Evolutionary conservation across 2,329 filamentous ascomycete species (phyloP).

Genomic region (Apiospora aurea): DNA sequence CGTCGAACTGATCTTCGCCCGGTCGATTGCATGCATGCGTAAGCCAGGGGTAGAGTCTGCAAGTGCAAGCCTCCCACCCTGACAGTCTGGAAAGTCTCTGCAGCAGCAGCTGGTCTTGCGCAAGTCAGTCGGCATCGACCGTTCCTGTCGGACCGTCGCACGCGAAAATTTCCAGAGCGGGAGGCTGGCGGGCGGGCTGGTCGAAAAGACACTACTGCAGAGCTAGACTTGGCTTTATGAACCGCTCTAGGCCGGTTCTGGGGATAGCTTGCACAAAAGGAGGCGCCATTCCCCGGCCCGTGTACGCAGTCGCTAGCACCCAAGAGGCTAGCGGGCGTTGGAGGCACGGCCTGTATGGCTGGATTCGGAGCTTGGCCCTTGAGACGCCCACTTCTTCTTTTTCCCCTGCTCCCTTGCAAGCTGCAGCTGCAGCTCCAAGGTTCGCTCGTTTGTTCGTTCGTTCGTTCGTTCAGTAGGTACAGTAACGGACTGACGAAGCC

Average conservation of each 20-base stretch:
- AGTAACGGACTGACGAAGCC: neutral
- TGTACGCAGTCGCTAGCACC: neutral
- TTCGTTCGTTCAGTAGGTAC: too few relatives aligned
- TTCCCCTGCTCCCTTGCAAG: neutral
- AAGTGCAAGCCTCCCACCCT: neutral
- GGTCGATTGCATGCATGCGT: neutral
- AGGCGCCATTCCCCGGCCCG: neutral
- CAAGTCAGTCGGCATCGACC: neutral
- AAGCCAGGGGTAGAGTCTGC: neutral
- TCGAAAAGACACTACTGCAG: neutral
- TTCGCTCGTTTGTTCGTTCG: neutral
- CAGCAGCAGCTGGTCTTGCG: neutral
- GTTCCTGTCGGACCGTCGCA: constrained; percentile 14
- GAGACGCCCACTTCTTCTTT: neutral
- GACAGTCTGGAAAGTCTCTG: neutral
- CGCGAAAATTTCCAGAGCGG: neutral
- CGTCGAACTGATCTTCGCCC: neutral
- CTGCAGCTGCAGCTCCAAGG: neutral
- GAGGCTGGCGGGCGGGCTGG: neutral
- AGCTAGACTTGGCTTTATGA: neutral
- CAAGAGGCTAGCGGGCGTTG: constrained; percentile 2
- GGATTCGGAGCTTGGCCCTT: neutral
- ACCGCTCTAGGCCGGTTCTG: neutral
- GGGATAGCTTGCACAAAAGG: neutral
- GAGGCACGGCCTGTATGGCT: neutral